A percentile compares a stretch with the other conserved stretches of the same genome.
Conservation (phyloP, 495 filamentous ascomycete genomes). For the Penicillium soppii region DNA sequence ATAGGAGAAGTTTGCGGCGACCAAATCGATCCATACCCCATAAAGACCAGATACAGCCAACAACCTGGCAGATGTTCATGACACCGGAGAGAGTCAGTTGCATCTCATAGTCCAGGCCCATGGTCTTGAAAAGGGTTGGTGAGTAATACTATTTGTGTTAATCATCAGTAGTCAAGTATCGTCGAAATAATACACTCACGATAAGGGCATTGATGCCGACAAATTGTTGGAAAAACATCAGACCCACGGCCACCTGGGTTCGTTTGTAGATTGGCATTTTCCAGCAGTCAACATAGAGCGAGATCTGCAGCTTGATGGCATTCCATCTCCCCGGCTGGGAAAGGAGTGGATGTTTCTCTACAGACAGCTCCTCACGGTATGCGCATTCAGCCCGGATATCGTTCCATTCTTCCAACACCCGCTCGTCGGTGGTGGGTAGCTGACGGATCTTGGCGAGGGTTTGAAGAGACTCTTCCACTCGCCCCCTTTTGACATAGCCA, state of each 20-base stretch:
- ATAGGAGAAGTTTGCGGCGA: slow-evolving; percentile 30
- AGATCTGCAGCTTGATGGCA: not conserved
- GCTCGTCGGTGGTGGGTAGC: slow-evolving; percentile 16
- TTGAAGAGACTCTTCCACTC: slow-evolving; percentile 58
- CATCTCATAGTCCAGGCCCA: slow-evolving; percentile 47
- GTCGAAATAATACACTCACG: not conserved
- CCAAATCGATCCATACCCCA: slow-evolving; percentile 36
- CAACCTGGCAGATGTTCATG: slow-evolving; percentile 44
- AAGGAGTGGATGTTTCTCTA: not conserved
- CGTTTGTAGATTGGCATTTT: not conserved
- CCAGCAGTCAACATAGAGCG: not conserved
- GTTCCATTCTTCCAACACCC: slow-evolving; percentile 20
- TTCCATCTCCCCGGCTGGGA: not conserved
- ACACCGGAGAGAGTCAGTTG: slow-evolving; percentile 49
- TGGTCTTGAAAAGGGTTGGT: slow-evolving; percentile 44
- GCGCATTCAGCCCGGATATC: slow-evolving; percentile 9
- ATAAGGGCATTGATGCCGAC: not conserved
- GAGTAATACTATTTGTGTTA: no score
- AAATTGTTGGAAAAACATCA: not conserved
- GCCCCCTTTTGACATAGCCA: slow-evolving; percentile 65
- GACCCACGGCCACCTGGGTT: not conserved
- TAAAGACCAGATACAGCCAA: slow-evolving; percentile 24
- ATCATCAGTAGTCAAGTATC: no score
- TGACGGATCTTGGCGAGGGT: slow-evolving; percentile 44
- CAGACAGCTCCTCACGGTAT: not conserved